phyloP scores from a whole-genome alignment of 257 asterid genomes.

The Nicotiana attenuata region DNA sequence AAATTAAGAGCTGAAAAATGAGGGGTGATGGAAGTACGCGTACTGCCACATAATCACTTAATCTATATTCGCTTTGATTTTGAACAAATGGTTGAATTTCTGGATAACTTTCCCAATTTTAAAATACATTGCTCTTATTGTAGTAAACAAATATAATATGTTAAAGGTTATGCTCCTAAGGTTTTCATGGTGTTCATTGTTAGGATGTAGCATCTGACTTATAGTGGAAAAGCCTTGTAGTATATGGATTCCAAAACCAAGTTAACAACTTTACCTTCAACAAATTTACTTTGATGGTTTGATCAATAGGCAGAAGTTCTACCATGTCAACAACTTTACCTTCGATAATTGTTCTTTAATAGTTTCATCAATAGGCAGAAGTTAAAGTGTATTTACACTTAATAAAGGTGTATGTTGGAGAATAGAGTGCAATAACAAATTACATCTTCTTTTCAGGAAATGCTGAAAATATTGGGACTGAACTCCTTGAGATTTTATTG shows the following conservation, averaged over 20 bases:
- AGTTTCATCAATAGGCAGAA: not conserved
- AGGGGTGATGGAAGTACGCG: not conserved
- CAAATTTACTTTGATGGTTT: not conserved
- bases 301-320: not conserved
- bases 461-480: constrained; percentile 22
- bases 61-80: not conserved
- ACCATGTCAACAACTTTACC: not conserved
- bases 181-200: not conserved
- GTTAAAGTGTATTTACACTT: not conserved
- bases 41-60: not conserved
- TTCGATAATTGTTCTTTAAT: not conserved
- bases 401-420: not conserved
- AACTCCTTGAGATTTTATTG: constrained; percentile 26
- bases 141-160: not conserved
- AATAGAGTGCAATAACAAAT: not conserved
- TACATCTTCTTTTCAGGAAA: constrained; percentile 13
- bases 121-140: not conserved
- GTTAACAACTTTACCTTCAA: not conserved
- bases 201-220: not conserved
- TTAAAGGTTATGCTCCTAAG: not conserved
- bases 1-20: not conserved
- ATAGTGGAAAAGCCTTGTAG: not conserved
- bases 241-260: not conserved
- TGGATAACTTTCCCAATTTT: not conserved
- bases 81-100: not conserved